Conservation (phyloP, 1,139 yeast genomes). For the Debaryomycetaceae sp. region DNA sequence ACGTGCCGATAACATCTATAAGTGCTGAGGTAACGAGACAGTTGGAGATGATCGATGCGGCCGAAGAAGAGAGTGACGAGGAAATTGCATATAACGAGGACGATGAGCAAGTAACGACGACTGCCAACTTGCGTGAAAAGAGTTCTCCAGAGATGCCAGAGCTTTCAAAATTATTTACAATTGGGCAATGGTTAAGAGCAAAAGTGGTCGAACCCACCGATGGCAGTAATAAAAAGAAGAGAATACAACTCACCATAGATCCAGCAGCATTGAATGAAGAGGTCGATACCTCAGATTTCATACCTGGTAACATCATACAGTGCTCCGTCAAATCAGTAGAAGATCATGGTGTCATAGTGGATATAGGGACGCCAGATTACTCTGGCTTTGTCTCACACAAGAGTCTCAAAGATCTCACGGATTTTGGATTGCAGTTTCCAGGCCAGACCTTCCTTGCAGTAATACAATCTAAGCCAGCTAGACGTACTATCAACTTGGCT, state of each 20-base stretch:
- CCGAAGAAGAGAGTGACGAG: constrained; percentile 40
- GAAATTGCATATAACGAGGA: constrained; percentile 30
- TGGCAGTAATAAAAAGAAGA: constrained; percentile 46
- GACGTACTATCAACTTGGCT: constrained; percentile 56
- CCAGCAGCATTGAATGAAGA: constrained; percentile 66
- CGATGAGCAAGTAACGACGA: constrained; percentile 25
- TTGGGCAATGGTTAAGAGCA: constrained; percentile 89
- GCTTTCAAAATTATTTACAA: constrained; percentile 49
- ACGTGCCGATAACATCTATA: constrained; percentile 70
- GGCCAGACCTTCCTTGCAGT: constrained; percentile 53
- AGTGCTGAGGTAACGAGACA: constrained; percentile 58
- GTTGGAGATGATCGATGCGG: constrained; percentile 49
- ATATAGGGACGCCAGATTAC: constrained; percentile 54
- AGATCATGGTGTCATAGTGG: constrained; percentile 85
- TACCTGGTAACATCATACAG: constrained; percentile 64
- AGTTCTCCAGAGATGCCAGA: constrained; percentile 48
- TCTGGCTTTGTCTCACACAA: constrained; percentile 78
- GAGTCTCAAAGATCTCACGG: constrained; percentile 33
- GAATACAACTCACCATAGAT: constrained; percentile 71
- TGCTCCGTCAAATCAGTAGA: constrained; percentile 76
- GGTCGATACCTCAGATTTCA: constrained; percentile 62
- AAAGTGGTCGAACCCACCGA: constrained; percentile 49
- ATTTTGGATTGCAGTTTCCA: constrained; percentile 12
- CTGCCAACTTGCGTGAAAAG: constrained; percentile 23
- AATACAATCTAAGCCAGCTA: constrained; percentile 40